Evolutionary conservation across 371 early-diverging fungal species (phyloP), one percentile per base, ranked within the genome.

Genomic region (Dichotomocladium elegans): DNA sequence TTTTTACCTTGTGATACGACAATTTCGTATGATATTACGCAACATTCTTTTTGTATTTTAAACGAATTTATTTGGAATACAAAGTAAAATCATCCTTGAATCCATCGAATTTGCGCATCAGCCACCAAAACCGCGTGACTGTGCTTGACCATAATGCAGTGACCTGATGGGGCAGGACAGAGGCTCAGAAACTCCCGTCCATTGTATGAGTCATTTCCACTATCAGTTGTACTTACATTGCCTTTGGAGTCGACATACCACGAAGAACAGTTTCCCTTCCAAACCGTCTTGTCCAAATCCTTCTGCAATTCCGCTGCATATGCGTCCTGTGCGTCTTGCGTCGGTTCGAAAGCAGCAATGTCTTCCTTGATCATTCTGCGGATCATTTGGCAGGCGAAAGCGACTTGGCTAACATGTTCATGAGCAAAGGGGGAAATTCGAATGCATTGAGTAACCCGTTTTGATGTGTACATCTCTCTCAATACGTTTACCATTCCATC

Each of bases 321-420:
- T 14, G 45, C 34, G 34, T 55, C 51, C 37, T 69, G 65, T 1
- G 60, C 57, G 12, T 49, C 42, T 27, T 45, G 21, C 4, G 43
- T 62, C 3, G 65, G 52, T 10, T 69, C 69, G 19, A 69, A 30
- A 1, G 62, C 63, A 9, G 47, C 46, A 5, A 64, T 14, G 15
- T 57, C 47, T 6, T 60, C 34, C 17, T 57, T 45, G 10, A 50
- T 49, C 40, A 59, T 59, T 12, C 52, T 35, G 9, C 58, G 53
- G 17, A 69, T 51, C 15, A 51, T 49, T 11, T 53, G 27, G 10
- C 64, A 45, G 4, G 60, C 42, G 48, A 51, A 60, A 14, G 59
- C 43, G 12, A 65, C 59, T 52, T 69, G 69, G 8, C 58, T 61
- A 42, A n/a, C n/a, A n/a, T n/a, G n/a, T n/a, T n/a, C n/a, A n/a